Percentiles rank a stretch among this genome's conserved stretches.
Evolutionary conservation across 371 early-diverging fungal genomes (phyloP).

Genomic region (Choanephora cucurbitarum): DNA sequence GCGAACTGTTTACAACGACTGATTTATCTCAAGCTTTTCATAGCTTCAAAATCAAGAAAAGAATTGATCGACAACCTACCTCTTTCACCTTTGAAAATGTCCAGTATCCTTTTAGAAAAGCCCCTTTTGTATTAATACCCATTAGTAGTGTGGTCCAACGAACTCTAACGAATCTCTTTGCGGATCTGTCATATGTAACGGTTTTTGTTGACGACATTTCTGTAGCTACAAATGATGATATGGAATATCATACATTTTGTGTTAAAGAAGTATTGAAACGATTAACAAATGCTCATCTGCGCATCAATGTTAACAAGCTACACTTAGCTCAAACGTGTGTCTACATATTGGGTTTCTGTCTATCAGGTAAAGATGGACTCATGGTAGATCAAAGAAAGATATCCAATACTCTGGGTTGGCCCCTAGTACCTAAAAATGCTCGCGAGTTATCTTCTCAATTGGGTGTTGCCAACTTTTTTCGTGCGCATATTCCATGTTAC

Average conservation of each 20-base stretch:
- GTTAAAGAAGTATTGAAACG: slow-evolving; percentile 7
- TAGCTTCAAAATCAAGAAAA: not conserved
- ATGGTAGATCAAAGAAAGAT: slow-evolving; percentile 16
- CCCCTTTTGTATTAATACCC: not conserved
- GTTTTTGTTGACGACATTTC: slow-evolving; percentile 11
- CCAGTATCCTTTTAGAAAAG: not conserved
- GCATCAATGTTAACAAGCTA: not conserved
- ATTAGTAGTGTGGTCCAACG: slow-evolving; percentile 4
- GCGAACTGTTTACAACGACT: not conserved
- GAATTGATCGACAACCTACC: not conserved
- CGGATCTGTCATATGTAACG: slow-evolving; percentile 5
- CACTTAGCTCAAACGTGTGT: slow-evolving; percentile 9
- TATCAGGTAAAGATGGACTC: slow-evolving; percentile 13
- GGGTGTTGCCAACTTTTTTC: slow-evolving; percentile 32
- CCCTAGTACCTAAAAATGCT: slow-evolving; percentile 9
- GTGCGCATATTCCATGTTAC: slow-evolving; percentile 22
- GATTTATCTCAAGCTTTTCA: not conserved
- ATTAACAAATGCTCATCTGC: slow-evolving; percentile 5
- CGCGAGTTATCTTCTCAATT: slow-evolving; percentile 25
- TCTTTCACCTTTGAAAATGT: not conserved
- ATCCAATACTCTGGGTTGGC: slow-evolving; percentile 14
- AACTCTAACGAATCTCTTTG: not conserved
- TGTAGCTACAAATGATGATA: not conserved
- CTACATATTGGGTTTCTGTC: slow-evolving; percentile 15
- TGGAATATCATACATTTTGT: not conserved